Evolutionary conservation across 805 yeast species (phyloP), one percentile per base, ranked within the genome.

Genomic region (Candida krabiensis): DNA sequence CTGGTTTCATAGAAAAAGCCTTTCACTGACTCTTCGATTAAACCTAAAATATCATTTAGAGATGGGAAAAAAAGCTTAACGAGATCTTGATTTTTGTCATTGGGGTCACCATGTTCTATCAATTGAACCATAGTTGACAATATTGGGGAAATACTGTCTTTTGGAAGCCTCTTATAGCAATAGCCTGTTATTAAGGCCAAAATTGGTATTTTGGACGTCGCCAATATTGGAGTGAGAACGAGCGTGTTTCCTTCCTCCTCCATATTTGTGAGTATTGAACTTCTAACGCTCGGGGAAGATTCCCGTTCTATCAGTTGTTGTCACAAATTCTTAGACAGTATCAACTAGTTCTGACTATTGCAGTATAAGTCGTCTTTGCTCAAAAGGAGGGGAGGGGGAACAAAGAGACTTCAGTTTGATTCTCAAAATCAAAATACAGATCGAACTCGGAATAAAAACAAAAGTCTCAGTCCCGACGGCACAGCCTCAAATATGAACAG

Each of bases 141-240:
- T 12, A 71, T 49, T 0, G 73, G 67, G 5, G 71, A 64, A 16
- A 62, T 55, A 19, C 64, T 55, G 15, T 53, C 47, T 12, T 57
- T 46, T 4, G 78, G 78, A 2, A 73, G 45, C 12, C 55, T 54
- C 7, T 65, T 65, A 9, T 65, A 53, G 31, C 78, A 65, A 47
- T 75, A 75, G 0, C 72, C 71, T 12, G 67, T 67, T 4, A 79
- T 65, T 11, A 81, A 50, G 3, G 71, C 58, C 8, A 79, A 49
- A 1, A 79, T 47, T 2, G 80, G 75, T 0, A 81, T 58, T 46
- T 76, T 78, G 39, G 75, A 70, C 1, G 86, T 79, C 5, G 83
- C 73, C 19, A 80, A 46, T 1, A 64, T 52, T 2, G 70, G 66
- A 1, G 73, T 64, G 16, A 71, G 33, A 3, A 56, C 44, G 24